Conservation (phyloP, 192 early-diverging fungal genomes). For the Coemansia sp. region DNA sequence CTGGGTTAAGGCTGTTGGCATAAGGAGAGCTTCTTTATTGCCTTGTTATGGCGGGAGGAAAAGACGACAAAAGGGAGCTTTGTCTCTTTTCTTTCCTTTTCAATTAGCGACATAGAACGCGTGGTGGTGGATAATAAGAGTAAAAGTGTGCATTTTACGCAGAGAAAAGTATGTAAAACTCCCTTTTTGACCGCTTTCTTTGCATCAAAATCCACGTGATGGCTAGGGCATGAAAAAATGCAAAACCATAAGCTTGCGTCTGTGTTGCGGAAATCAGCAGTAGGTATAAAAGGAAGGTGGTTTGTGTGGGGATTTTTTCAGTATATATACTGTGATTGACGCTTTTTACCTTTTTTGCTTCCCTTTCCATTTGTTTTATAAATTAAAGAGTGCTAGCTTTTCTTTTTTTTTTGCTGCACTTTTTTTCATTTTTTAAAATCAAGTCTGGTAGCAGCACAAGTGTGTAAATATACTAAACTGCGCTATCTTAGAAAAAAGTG, state of each 20-base stretch:
- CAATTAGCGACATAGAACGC: too few relatives aligned
- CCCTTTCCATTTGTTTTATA: slow-evolving; percentile 10
- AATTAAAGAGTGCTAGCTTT: slow-evolving; percentile 1
- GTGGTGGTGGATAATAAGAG: too few relatives aligned
- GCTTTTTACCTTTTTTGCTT: slow-evolving; percentile 8
- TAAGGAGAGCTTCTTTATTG: too few relatives aligned
- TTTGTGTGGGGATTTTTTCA: neutral
- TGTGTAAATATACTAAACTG: neutral
- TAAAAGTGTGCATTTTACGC: too few relatives aligned
- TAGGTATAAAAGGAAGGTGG: neutral
- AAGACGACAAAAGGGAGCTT: too few relatives aligned
- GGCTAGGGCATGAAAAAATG: neutral
- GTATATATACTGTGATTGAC: neutral
- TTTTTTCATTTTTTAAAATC: too few relatives aligned
- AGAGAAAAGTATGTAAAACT: too few relatives aligned
- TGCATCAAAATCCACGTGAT: neutral
- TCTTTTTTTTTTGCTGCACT: slow-evolving; percentile 4
- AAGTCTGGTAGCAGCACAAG: neutral
- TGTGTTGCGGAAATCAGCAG: neutral
- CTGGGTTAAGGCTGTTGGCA: too few relatives aligned
- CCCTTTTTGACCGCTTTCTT: too few relatives aligned
- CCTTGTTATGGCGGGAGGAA: too few relatives aligned
- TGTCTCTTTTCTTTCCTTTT: too few relatives aligned
- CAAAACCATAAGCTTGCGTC: neutral
- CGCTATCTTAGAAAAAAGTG: neutral